Conservation (phyloP, 257 asterid genomes). For the Galeopsis tetrahit region DNA sequence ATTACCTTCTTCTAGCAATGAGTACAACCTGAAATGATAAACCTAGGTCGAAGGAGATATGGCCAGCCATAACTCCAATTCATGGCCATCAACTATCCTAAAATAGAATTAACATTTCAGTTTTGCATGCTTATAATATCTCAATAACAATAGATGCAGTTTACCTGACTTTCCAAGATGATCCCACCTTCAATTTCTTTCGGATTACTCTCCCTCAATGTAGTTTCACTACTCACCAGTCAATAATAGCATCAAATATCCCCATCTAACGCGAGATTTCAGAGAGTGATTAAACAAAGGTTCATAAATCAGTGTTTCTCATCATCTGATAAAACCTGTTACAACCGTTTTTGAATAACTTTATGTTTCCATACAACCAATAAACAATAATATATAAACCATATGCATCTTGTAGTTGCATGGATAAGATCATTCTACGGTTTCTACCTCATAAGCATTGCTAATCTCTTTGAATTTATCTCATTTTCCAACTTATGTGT, state of each 20-base stretch:
- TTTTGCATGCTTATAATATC: too few relatives aligned
- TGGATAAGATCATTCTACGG: slow-evolving; percentile 33
- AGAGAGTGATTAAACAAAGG: too few relatives aligned
- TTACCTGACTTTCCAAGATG: too few relatives aligned
- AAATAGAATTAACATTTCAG: too few relatives aligned
- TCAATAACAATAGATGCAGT: too few relatives aligned
- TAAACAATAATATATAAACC: background rate
- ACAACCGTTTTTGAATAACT: slow-evolving; percentile 29
- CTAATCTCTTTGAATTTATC: slow-evolving; percentile 94
- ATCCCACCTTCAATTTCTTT: slow-evolving; percentile 60
- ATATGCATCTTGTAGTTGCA: background rate
- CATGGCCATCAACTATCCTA: too few relatives aligned
- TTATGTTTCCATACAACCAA: background rate
- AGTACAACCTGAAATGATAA: slow-evolving; percentile 71
- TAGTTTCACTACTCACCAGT: slow-evolving; percentile 97
- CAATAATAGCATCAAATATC: slow-evolving; percentile 96
- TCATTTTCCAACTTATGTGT: slow-evolving; percentile 91
- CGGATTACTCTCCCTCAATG: slow-evolving; percentile 84
- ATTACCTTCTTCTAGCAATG: slow-evolving; percentile 85
- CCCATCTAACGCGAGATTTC: slow-evolving; percentile 62
- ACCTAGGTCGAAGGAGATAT: slow-evolving; percentile 30
- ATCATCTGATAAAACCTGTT: slow-evolving; percentile 91
- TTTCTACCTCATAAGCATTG: slow-evolving; percentile 99
- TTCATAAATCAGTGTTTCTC: slow-evolving; percentile 61
- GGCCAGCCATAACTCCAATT: slow-evolving; percentile 10